phyloP scores from a whole-genome alignment of 108 stramenopile genomes.

The Pseudonitzschia pungens region DNA sequence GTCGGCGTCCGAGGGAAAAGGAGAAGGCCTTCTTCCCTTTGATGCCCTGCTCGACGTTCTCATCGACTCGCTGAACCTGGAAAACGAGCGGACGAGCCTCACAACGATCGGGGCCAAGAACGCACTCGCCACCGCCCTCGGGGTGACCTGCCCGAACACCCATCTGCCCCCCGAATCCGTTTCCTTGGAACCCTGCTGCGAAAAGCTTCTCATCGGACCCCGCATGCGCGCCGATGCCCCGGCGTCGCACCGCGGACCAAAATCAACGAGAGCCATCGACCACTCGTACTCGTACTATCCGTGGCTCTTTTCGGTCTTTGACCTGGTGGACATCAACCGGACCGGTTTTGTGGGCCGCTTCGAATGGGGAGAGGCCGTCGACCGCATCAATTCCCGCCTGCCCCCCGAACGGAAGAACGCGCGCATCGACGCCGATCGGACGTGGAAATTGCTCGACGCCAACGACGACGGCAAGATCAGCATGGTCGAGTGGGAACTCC shows the following conservation, averaged over 20 bases:
- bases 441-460: slow-evolving; percentile 25
- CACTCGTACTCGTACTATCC: background rate
- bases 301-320: slow-evolving; percentile 29
- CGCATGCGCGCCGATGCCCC: background rate
- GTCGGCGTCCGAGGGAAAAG: no score
- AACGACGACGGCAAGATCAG: slow-evolving; percentile 13
- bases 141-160: background rate
- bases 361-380: slow-evolving; percentile 20
- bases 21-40: background rate
- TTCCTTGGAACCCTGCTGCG: background rate
- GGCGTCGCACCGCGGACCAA: background rate
- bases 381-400: slow-evolving; percentile 11
- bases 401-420: slow-evolving; percentile 17
- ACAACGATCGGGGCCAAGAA: background rate
- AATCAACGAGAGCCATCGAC: background rate
- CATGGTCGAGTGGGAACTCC: slow-evolving; percentile 14
- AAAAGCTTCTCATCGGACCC: background rate
- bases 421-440: slow-evolving; percentile 6
- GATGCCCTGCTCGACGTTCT: background rate
- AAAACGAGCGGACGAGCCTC: background rate
- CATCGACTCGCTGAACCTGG: background rate
- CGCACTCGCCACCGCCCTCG: slow-evolving; percentile 19
- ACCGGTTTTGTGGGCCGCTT: slow-evolving; percentile 1
- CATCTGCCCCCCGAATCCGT: background rate
- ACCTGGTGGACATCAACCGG: slow-evolving; percentile 17